phyloP scores from a whole-genome alignment of 1,284 basidiomycete species.

The Cutaneotrichosporon cavernicola region DNA sequence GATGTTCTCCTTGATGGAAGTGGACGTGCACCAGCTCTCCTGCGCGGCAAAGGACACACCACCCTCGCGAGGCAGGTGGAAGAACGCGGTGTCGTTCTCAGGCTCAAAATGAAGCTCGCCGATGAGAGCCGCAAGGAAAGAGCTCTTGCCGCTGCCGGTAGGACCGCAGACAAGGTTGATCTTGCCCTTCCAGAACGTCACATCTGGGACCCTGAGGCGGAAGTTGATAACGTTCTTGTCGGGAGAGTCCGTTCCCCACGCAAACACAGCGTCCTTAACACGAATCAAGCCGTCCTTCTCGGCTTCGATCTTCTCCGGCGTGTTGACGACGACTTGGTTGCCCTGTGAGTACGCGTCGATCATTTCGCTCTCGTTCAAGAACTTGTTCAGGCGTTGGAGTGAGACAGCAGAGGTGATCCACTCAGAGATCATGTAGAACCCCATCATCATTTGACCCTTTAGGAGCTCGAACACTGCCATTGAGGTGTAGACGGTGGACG shows the following conservation, averaged over 20 bases:
- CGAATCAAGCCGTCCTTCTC: conserved; percentile 42
- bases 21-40: conserved; percentile 64
- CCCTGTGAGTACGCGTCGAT: conserved; percentile 56
- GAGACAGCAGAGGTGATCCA: conserved; percentile 57
- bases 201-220: conserved; percentile 57
- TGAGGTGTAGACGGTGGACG: conserved; percentile 51
- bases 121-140: conserved; percentile 56
- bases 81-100: conserved; percentile 61
- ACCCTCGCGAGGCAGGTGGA: conserved; percentile 63
- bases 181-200: conserved; percentile 60
- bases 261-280: conserved; percentile 44
- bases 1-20: conserved; percentile 61
- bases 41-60: conserved; percentile 74
- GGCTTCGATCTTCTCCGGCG: conserved; percentile 38
- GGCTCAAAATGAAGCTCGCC: conserved; percentile 57
- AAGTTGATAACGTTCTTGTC: conserved; percentile 51
- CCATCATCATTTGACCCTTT: conserved; percentile 38
- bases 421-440: conserved; percentile 43
- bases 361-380: conserved; percentile 59
- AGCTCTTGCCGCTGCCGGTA: conserved; percentile 54
- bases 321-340: conserved; percentile 27
- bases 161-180: conserved; percentile 66
- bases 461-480: conserved; percentile 52
- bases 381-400: conserved; percentile 56
- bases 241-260: conserved; percentile 41